Base-by-base conservation (phyloP, 148 eudicot genomes). In the Vaccinium myrtillus region DNA sequence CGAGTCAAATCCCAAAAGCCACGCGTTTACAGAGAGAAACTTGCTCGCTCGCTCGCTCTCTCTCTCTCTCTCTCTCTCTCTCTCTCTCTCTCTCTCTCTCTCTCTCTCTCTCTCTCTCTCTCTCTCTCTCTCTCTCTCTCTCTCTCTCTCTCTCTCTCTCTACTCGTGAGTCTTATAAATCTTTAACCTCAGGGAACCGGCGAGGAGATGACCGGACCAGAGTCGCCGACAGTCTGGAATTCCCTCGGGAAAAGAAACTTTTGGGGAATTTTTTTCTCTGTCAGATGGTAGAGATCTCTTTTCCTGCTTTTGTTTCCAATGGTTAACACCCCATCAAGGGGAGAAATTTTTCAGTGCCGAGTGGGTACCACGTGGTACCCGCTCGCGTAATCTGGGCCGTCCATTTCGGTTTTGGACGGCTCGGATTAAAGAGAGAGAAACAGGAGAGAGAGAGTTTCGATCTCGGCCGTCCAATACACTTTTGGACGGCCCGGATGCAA, bases 21-120 rank as follows among this genome's bases (percentile, higher is more conserved):
- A 53, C n/a, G 32, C 76, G 77, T 74, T 49, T 71, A 80, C 80
- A 55, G 79, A 85, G 79, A 84, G 67, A 84, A 55, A 69, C 43
- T 6, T 10, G 25, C 30, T 32, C 36, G 36, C 36, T 32, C 36
- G 2, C 36, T 32, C 36, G 36, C 36, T 32, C 36, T 32, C 36
- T 32, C 36, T 32, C 36, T 32, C 36, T 32, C 36, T 32, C 36
- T 32, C 18, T 49, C 75, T 32, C 16, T 43, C 49, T 70, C 2
- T 36, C n/a, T n/a, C n/a, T n/a, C n/a, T n/a, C n/a, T n/a, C n/a
- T n/a, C n/a, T n/a, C n/a, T n/a, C n/a, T n/a, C n/a, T n/a, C n/a
- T n/a, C n/a, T n/a, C n/a, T n/a, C n/a, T 36, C 39, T 36, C 39
- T 36, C 39, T 36, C 39, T 36, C 18, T 49, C 75, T 36, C 16